Conservation (phyloP, 768 basidiomycete species). For the Russula ochroleuca region DNA sequence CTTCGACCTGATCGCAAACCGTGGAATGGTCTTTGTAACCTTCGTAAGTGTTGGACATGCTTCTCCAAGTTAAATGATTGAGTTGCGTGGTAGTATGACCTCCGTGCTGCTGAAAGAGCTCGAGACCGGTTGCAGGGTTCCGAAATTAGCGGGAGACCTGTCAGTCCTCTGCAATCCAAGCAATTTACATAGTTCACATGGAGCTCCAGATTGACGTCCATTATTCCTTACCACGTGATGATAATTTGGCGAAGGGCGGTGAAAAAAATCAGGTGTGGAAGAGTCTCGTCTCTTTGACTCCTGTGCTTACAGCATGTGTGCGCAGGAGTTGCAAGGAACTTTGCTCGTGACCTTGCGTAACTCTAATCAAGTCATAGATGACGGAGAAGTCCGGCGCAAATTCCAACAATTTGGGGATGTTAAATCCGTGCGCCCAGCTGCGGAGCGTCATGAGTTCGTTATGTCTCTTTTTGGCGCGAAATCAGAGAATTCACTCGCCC, state of each 20-base stretch:
- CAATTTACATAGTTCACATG: constrained; percentile 17
- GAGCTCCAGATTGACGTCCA: constrained; percentile 88
- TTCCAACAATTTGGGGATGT: constrained; percentile 91
- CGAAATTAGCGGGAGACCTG: constrained; percentile 82
- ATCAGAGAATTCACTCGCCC: constrained; percentile 14
- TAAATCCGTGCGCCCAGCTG: constrained; percentile 66
- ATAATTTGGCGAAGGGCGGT: constrained; percentile 50
- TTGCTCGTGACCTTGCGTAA: constrained; percentile 73
- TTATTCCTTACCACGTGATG: constrained; percentile 90
- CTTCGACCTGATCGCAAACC: constrained; percentile 88
- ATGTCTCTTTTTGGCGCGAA: not conserved
- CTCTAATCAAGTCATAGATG: constrained; percentile 69
- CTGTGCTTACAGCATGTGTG: not conserved
- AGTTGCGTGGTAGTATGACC: constrained; percentile 61
- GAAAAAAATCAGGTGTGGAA: constrained; percentile 78
- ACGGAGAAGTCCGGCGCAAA: constrained; percentile 78
- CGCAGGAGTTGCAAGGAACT: constrained; percentile 75
- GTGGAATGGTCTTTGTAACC: constrained; percentile 99
- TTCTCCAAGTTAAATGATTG: not conserved
- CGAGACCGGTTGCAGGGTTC: constrained; percentile 87
- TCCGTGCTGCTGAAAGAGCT: constrained; percentile 89
- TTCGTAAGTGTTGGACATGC: constrained; percentile 64
- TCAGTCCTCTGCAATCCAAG: constrained; percentile 42
- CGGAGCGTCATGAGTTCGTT: constrained; percentile 51
- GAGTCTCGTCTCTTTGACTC: not conserved